Base-by-base conservation (phyloP, 2,329 filamentous ascomycete species). In the Microsporum audouinii region DNA sequence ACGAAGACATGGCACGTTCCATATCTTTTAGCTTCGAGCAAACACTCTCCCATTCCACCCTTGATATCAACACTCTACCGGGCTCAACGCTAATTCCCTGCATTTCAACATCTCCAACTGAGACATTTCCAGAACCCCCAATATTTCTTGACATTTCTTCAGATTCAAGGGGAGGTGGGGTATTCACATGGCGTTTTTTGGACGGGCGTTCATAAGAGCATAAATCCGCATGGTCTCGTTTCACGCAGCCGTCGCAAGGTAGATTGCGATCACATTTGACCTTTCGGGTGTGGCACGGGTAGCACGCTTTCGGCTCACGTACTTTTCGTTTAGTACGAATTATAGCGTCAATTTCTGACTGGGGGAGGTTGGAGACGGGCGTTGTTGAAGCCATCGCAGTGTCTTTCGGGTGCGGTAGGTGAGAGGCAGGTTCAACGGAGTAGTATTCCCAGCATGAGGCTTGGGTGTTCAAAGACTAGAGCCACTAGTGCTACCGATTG, bases 221-320 rank as follows among this genome's bases (percentile, higher is more conserved):
- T 12, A 78, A 72, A 58, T 79, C 75, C 38, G 76, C 76, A 66
- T 79, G 77, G 65, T 78, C 77, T 64, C 77, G 73, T 66, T 78
- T 78, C 55, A 79, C 75, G 62, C 77, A 79, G 23, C 76, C 76
- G 62, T 78, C 76, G 66, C 77, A 79, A 2, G 77, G 77, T 6
- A 78, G 67, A 57, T 78, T 78, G 45, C 77, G 75, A 66, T 79
- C 77, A 66, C 77, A 79, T 69, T 78, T 79, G 45, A 79, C 77
- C 62, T 77, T 77, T n/a, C 75, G 73, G 58, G 74, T 73, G 65
- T 77, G 75, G 61, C 75, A 77, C 10, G 75, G 75, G 62, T 77
- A 77, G 64, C 75, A 77, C 53, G 75, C 75, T 69, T 79, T 73
- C 6, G 77, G 77, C 63, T 79, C 77, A 57, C 77, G 72, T 56